Conservation (phyloP, 2,329 filamentous ascomycete species). For the Fusarium algeriense region DNA sequence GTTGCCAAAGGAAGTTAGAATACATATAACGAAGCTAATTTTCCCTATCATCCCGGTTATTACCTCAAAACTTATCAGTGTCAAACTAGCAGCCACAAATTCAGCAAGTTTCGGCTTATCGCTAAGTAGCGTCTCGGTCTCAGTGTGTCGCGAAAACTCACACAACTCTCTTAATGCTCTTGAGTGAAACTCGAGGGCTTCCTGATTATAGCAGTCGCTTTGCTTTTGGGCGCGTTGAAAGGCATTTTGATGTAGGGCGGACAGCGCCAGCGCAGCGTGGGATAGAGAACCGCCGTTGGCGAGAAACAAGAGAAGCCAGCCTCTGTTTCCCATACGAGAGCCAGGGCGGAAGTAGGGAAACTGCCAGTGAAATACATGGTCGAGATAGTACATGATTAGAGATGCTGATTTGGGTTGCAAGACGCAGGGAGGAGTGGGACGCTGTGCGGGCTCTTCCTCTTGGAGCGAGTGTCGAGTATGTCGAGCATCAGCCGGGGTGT, state of each 20-base stretch:
- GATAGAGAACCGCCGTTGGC: background rate
- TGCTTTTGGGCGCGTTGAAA: no score
- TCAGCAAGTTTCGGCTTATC: background rate
- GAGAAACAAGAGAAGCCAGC: background rate
- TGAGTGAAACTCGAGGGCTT: background rate
- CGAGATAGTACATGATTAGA: constrained; percentile 5
- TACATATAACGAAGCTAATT: no score
- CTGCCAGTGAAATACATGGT: background rate
- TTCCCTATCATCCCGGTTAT: no score
- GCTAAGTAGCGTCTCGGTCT: background rate
- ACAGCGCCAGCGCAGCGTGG: background rate
- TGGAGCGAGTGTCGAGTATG: background rate
- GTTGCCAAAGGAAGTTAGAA: no score
- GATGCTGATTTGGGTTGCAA: background rate
- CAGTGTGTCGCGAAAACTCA: background rate
- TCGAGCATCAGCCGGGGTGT: rapidly evolving
- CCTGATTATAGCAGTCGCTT: background rate
- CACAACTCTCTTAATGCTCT: background rate
- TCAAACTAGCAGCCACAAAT: background rate
- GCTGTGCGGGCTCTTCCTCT: background rate
- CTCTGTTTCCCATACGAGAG: background rate
- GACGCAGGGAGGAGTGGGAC: background rate
- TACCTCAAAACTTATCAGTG: constrained; percentile 1
- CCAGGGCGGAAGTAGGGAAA: background rate
- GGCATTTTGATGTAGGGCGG: background rate